Evolutionary conservation across 2,329 filamentous ascomycete species (phyloP).

Genomic region (Colletotrichum sp.): DNA sequence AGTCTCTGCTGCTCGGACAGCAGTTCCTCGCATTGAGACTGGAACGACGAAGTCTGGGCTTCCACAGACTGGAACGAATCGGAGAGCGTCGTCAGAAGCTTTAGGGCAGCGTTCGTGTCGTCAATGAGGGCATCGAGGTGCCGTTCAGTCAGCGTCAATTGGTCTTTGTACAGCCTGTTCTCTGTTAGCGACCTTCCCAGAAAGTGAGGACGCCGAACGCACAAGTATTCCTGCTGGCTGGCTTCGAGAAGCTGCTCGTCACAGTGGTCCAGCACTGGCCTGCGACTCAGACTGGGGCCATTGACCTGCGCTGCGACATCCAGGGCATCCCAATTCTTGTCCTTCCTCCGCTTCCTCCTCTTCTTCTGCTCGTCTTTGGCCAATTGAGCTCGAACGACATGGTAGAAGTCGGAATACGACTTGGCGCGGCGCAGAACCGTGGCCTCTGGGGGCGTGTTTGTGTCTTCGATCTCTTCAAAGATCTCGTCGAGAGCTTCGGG

Average conservation of each 20-base stretch:
- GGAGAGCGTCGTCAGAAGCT: slow-evolving; percentile 78
- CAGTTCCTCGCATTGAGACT: slow-evolving; percentile 88
- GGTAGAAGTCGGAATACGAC: slow-evolving; percentile 81
- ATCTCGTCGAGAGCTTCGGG: slow-evolving; percentile 62
- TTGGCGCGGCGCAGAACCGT: slow-evolving; percentile 70
- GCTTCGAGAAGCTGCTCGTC: slow-evolving; percentile 76
- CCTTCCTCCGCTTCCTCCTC: slow-evolving; percentile 42
- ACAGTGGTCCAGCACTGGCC: slow-evolving; percentile 56
- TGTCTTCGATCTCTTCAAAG: slow-evolving; percentile 60
- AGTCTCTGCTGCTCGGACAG: slow-evolving; percentile 82
- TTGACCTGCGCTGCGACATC: slow-evolving; percentile 33
- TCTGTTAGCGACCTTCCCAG: neutral
- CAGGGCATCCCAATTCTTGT: slow-evolving; percentile 57
- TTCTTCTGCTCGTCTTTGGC: slow-evolving; percentile 52
- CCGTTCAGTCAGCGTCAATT: slow-evolving; percentile 78
- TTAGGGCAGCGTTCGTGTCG: slow-evolving; percentile 78
- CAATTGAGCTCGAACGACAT: slow-evolving; percentile 62
- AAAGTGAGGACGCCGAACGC: slow-evolving; percentile 35
- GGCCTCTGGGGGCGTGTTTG: slow-evolving; percentile 68
- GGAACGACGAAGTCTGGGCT: slow-evolving; percentile 89
- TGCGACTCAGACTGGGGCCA: slow-evolving; percentile 11
- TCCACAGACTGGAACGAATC: slow-evolving; percentile 89
- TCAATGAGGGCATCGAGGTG: slow-evolving; percentile 81
- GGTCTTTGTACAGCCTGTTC: slow-evolving; percentile 75
- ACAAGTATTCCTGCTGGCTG: slow-evolving; percentile 86